Base-by-base conservation (phyloP, 306 rosid genomes). In the Fagus sylvatica region DNA sequence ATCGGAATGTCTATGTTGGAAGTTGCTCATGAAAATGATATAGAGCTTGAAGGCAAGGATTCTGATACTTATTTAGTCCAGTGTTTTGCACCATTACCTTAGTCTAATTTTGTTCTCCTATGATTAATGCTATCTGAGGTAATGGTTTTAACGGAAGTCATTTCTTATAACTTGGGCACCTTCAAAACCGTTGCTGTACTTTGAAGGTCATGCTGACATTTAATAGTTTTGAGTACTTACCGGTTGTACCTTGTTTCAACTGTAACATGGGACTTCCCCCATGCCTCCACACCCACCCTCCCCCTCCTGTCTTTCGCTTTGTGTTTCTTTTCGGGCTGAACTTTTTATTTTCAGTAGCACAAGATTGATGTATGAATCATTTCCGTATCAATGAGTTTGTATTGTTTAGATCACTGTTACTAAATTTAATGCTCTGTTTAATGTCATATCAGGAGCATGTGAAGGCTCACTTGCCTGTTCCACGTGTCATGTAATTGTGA, bases 1-100 rank as follows among this genome's bases (percentile, higher is more conserved):
- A 71, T 85, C 69, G 98, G 98, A 72, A 95, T 89, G 98, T 88
- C 97, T 55, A 91, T 95, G 91, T 75, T 95, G 76, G 98, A 95
- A 86, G 98, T 98, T 79, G 98, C 98, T 85, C 97, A 92, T 82
- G 81, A 86, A 87, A 95, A 92, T 51, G 97, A 95, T 81, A 91
- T 92, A 75, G 98, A 95, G 65, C 97, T 92, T 72, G 98, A 95
- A 95, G 98, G 98, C 77, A 82, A 75, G 91, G 69, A 64, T 54
- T 85, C 80, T 85, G 55, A 33, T 69, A 34, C 74, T 64, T 70
- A n/a, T 72, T 61, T 19, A 19, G 49, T 78, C 9, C 43, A 61
- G 61, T 59, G 0, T 77, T 66, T 30, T 19, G 39, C 41, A 55
- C 57, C 64, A 48, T 74, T 7, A 15, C 54, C 49, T 43, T 68